A percentile compares a stretch with the other conserved stretches of the same genome.
Evolutionary conservation across 306 rosid species (phyloP).

Genomic region (Prunus mongolica): DNA sequence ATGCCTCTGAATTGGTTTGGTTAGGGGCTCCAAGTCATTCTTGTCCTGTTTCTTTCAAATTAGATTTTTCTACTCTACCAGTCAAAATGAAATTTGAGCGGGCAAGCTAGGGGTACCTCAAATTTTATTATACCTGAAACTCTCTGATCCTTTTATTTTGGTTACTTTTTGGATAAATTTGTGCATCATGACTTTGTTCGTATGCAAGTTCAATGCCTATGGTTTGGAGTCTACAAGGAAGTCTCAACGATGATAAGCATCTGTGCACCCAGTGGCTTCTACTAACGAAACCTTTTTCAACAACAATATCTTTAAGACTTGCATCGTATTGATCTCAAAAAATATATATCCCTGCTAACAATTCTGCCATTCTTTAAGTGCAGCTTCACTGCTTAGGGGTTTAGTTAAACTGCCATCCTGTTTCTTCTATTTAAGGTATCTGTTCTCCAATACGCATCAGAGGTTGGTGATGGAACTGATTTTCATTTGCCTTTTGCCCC

Average conservation of each 20-base stretch:
- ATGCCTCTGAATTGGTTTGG: no score
- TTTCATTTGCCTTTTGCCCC: constrained; percentile 58
- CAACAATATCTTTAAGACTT: neutral
- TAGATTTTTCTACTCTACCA: no score
- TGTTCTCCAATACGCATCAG: constrained; percentile 43
- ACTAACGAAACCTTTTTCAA: no score
- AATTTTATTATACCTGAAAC: no score
- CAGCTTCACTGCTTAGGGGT: constrained; percentile 87
- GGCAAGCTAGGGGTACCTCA: no score
- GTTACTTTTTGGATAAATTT: neutral
- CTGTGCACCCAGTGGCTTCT: neutral
- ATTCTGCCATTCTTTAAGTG: constrained; percentile 8
- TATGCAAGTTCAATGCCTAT: no score
- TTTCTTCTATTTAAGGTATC: constrained; percentile 75
- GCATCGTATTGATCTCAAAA: neutral
- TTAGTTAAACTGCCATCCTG: constrained; percentile 52
- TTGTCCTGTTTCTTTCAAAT: no score
- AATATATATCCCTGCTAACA: neutral
- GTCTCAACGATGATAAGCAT: neutral
- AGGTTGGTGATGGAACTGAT: constrained; percentile 51
- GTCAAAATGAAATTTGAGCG: no score
- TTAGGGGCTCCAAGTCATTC: no score
- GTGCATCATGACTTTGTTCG: neutral
- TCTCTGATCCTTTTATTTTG: neutral
- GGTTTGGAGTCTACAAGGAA: neutral